phyloP scores from a whole-genome alignment of 164 flowering plant genomes.

The Paratinospora sagittata region DNA sequence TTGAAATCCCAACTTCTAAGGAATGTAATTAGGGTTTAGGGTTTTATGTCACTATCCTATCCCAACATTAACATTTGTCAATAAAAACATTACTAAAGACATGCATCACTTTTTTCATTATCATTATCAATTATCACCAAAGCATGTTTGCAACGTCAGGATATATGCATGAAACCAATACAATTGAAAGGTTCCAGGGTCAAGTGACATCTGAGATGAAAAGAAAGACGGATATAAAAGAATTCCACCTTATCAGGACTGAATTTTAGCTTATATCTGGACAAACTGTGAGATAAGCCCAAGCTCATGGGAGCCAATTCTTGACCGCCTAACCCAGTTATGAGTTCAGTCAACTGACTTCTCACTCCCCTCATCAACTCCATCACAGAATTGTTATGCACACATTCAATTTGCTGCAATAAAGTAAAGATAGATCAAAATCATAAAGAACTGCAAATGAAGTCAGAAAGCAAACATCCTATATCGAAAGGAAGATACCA shows the following conservation, averaged over 20 bases:
- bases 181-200: not conserved
- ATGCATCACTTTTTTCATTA: too few species aligned
- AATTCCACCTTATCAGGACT: slow-evolving; percentile 86
- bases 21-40: too few species aligned
- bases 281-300: slow-evolving; percentile 86
- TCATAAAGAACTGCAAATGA: not conserved
- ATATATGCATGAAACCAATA: too few species aligned
- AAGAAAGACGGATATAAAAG: not conserved
- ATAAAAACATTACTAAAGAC: too few species aligned
- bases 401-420: slow-evolving; percentile 68
- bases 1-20: too few species aligned
- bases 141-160: too few species aligned
- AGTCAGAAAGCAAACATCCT: not conserved
- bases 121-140: too few species aligned
- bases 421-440: not conserved
- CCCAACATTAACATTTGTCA: too few species aligned
- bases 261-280: slow-evolving; percentile 89
- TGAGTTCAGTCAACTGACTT: slow-evolving; percentile 78
- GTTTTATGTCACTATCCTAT: too few species aligned
- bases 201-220: not conserved
- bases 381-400: slow-evolving; percentile 81
- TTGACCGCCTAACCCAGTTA: slow-evolving; percentile 73
- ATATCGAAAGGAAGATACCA: slow-evolving; percentile 23
- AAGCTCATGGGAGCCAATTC: slow-evolving; percentile 96
- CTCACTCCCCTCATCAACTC: slow-evolving; percentile 94